phyloP scores from a whole-genome alignment of 2,329 filamentous ascomycete genomes.

The Colletotrichum orchidophilum region DNA sequence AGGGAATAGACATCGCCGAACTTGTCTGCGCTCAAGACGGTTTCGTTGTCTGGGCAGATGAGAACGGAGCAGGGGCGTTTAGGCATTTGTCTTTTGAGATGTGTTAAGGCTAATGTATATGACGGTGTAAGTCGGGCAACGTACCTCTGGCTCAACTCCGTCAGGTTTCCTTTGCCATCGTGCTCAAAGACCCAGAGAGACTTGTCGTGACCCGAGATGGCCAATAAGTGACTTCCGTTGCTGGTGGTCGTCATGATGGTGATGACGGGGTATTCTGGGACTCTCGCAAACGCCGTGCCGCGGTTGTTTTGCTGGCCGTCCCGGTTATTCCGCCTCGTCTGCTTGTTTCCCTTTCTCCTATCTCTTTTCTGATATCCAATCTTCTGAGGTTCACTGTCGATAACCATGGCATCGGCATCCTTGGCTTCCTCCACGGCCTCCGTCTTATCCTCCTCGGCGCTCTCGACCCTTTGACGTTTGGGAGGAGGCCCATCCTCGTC shows the following conservation, averaged over 20 bases:
- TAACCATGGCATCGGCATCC: conserved; percentile 33
- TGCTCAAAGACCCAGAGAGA: conserved; percentile 83
- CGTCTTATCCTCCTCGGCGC: conserved; percentile 44
- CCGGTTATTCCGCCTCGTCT: conserved; percentile 41
- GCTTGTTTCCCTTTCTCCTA: conserved; percentile 36
- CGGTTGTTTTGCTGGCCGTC: conserved; percentile 45
- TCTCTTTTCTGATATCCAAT: conserved; percentile 40
- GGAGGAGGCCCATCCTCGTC: conserved; percentile 47
- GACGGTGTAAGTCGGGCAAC: conserved; percentile 12
- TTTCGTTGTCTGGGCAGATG: conserved; percentile 73
- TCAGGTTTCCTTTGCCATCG: conserved; percentile 66
- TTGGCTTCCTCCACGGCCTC: conserved; percentile 38
- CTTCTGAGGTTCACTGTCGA: conserved; percentile 35
- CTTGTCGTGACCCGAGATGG: conserved; percentile 92
- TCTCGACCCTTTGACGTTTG: conserved; percentile 53
- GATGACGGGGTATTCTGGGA: conserved; percentile 70
- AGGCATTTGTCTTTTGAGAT: conserved; percentile 76
- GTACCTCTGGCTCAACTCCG: conserved; percentile 78
- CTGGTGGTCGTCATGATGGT: conserved; percentile 72
- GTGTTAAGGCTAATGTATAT: conserved; percentile 39
- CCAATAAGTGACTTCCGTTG: conserved; percentile 75
- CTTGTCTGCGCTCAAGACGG: conserved; percentile 89
- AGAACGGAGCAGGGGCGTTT: conserved; percentile 85
- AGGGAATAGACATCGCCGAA: conserved; percentile 96
- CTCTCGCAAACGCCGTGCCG: conserved; percentile 41